These are phyloP conservation scores for Solanum medicagineum DNA, from an alignment of 257 asterid species.

Conservation along the genomic window DNA sequence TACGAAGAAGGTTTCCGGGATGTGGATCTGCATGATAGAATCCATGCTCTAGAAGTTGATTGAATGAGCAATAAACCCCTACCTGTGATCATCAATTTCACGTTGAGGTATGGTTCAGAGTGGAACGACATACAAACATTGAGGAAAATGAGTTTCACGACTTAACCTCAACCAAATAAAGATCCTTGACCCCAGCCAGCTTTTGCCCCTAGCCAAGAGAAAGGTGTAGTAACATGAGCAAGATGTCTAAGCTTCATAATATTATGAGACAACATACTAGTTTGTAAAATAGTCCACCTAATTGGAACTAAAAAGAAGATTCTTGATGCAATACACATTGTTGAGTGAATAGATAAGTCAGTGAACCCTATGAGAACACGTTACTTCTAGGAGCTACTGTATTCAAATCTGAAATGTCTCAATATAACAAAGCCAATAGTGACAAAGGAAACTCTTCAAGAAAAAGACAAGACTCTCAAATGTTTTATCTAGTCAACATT, in stretches of 20 bases:
- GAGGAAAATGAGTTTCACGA: conserved; percentile 7
- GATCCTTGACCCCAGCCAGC: conserved; percentile 80
- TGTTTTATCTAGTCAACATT: background rate
- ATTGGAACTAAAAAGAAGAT: background rate
- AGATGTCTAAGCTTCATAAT: background rate
- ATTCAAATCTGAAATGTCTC: background rate
- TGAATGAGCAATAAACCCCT: conserved; percentile 96
- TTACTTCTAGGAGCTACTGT: background rate
- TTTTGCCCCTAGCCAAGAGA: conserved; percentile 63
- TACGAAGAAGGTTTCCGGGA: conserved; percentile 93
- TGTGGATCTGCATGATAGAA: conserved; percentile 99
- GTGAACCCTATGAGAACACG: background rate
- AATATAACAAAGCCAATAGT: background rate
- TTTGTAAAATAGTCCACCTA: background rate
- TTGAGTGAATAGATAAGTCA: background rate
- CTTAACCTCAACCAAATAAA: conserved; percentile 85
- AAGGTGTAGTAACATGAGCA: conserved; percentile 1
- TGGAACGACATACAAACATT: background rate
- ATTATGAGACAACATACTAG: background rate
- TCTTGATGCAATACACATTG: background rate
- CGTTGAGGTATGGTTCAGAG: background rate
- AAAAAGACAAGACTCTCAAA: background rate
- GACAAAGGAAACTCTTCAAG: background rate
- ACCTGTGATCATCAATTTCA: conserved; percentile 35
- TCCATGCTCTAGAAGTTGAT: conserved; percentile 92